Conservation (phyloP, 2,329 filamentous ascomycete genomes). For the Ilyonectria mors-panacis region DNA sequence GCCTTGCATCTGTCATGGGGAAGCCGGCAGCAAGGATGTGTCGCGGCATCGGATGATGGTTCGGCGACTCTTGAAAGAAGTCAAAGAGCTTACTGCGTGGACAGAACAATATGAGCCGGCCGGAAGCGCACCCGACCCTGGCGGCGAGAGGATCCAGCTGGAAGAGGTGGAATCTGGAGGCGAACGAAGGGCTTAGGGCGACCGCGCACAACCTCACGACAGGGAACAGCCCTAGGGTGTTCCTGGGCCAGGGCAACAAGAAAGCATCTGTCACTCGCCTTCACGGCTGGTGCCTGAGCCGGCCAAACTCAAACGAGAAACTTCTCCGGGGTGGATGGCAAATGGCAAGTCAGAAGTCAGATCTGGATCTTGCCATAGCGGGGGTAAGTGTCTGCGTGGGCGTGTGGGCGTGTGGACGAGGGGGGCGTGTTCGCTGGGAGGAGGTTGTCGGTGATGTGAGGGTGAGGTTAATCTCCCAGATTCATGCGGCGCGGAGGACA, state of each 20-base stretch:
- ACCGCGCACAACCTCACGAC: conserved; percentile 4
- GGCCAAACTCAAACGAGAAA: conserved; percentile 22
- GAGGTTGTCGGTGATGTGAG: conserved; percentile 17
- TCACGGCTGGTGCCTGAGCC: neutral
- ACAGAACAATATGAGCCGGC: neutral
- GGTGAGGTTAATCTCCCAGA: conserved; percentile 43
- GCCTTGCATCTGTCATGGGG: neutral
- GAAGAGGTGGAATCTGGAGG: neutral
- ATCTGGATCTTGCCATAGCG: conserved; percentile 28
- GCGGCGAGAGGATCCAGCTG: neutral
- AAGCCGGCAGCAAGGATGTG: neutral
- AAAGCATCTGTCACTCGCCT: conserved; percentile 1
- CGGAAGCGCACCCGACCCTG: neutral
- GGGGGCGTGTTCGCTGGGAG: conserved; percentile 23
- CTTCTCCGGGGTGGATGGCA: conserved; percentile 19
- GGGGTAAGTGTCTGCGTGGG: conserved; percentile 4
- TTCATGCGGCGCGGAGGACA: conserved; percentile 44
- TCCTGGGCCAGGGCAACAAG: conserved; percentile 1
- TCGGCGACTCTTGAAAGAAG: neutral
- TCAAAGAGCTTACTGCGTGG: neutral
- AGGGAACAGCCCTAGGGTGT: neutral
- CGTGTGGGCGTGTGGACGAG: conserved; percentile 4
- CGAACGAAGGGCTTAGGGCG: neutral
- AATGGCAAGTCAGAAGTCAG: conserved; percentile 17
- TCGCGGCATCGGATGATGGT: conserved; percentile 14